Evolutionary conservation across 2,329 filamentous ascomycete species (phyloP).

Genomic region (Endocalyx cinctus): DNA sequence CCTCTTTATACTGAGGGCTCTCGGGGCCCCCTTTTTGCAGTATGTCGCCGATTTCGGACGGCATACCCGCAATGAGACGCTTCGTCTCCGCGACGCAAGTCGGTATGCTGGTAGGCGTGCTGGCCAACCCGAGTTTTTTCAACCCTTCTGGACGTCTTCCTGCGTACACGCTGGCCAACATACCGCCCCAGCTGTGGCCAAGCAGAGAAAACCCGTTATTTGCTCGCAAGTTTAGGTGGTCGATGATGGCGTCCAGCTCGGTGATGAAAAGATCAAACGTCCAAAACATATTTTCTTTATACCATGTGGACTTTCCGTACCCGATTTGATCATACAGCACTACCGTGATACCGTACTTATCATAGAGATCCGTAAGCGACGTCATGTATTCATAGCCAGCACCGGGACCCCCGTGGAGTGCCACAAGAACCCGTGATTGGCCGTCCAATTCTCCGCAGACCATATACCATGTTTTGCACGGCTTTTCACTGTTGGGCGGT

Average conservation of each 20-base stretch:
- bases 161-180: background rate
- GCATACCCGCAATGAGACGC: no score
- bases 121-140: no score
- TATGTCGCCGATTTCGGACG: no score
- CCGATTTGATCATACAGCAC: constrained; percentile 1
- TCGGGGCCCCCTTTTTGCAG: no score
- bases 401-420: constrained; percentile 1
- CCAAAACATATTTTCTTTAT: background rate
- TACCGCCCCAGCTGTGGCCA: background rate
- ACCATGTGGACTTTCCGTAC: background rate
- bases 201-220: background rate
- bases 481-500: background rate
- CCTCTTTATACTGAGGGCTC: no score
- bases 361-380: background rate
- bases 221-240: background rate
- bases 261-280: constrained; percentile 1
- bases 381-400: background rate
- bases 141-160: background rate
- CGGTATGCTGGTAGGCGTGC: no score
- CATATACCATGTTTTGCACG: background rate
- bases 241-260: constrained; percentile 1
- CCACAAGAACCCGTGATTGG: background rate
- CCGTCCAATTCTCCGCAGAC: background rate
- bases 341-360: background rate
- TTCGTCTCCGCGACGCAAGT: no score